Base-by-base conservation (phyloP, 495 filamentous ascomycete species). In the Hyaloscypha bicolor region DNA sequence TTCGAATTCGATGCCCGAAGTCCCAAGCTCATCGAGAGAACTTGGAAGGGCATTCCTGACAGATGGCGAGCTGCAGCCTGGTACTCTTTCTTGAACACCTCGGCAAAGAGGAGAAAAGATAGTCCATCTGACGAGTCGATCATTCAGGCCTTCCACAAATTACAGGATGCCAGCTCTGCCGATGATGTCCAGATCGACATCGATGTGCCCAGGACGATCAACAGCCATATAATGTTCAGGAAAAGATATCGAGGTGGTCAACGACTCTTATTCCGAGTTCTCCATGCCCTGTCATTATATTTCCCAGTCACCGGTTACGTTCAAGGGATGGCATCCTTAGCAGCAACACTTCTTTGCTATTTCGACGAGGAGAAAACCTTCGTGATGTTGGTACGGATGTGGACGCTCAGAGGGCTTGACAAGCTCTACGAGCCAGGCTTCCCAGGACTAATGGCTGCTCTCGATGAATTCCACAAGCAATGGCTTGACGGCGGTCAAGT, bases 11-110 rank as follows among this genome's bases (percentile, higher is more conserved):
- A 97, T 76, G 87, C 86, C 16, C 86, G 82, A 55, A 91, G 92
- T 70, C 84, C 92, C 14, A 99, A 97, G 75, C 77, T 99, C 19
- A 90, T 97, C 56, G 89, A 93, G 63, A 86, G 95, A 33, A 93
- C 92, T 2, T 99, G 95, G 95, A 99, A 99, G 79, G 95, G 95
- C 39, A 97, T 99, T 66, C 95, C 95, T 3, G 95, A 99, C 78
- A 88, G 93, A 68, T 99, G 95, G 95, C 88, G 95, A 29, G 84
- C 91, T 32, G 91, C 92, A 6, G 95, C 96, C 12, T 99, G 95
- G 95, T 92, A 93, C 76, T 90, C 94, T 6, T 99, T 99, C 77
- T 83, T 99, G 6, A 85, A 88, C n/a, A 77, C 90, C 11, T 94
- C 91, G 73, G 92, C 93, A n/a, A 89, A 85, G 74, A 83, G 80